Percentiles rank a stretch among this genome's conserved stretches.
These are phyloP conservation scores for Volvariella volvacea DNA, from an alignment of 1,284 basidiomycete genomes.

Conservation along the genomic window DNA sequence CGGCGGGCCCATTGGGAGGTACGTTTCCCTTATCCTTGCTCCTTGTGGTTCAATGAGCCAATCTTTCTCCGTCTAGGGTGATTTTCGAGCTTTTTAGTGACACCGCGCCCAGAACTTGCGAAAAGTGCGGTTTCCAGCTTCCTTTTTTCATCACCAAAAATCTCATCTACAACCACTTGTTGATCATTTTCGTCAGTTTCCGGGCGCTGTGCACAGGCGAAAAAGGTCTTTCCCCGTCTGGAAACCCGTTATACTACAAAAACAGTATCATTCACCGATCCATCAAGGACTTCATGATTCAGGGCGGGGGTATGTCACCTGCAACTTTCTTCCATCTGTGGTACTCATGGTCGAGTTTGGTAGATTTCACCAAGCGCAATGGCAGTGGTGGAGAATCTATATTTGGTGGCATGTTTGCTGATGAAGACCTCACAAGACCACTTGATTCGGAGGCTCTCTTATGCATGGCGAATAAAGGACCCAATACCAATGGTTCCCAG, in stretches of 20 bases:
- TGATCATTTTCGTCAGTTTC: constrained; percentile 54
- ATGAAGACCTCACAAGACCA: constrained; percentile 66
- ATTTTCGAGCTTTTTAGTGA: constrained; percentile 80
- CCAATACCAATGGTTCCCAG: constrained; percentile 33
- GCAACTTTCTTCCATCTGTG: too few species aligned
- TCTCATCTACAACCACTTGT: background rate
- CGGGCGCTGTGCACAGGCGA: constrained; percentile 86
- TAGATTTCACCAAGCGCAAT: constrained; percentile 73
- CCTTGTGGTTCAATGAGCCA: constrained; percentile 2
- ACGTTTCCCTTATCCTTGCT: constrained; percentile 11
- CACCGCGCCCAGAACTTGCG: constrained; percentile 74
- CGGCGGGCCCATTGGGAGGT: constrained; percentile 54
- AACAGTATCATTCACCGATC: constrained; percentile 73
- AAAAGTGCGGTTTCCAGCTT: constrained; percentile 67
- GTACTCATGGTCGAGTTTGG: constrained; percentile 1
- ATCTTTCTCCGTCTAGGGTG: too few species aligned
- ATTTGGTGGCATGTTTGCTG: constrained; percentile 67
- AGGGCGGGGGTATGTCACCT: background rate
- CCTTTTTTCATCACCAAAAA: background rate
- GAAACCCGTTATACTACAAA: constrained; percentile 78
- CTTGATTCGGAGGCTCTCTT: constrained; percentile 69
- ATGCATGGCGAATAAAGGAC: constrained; percentile 81
- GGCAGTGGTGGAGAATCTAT: constrained; percentile 83
- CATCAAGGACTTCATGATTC: constrained; percentile 43
- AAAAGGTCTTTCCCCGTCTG: constrained; percentile 63